A percentile compares a stretch with the other conserved stretches of the same genome.
Conservation (phyloP, 2,329 filamentous ascomycete genomes). For the Didymella keratinophila region DNA sequence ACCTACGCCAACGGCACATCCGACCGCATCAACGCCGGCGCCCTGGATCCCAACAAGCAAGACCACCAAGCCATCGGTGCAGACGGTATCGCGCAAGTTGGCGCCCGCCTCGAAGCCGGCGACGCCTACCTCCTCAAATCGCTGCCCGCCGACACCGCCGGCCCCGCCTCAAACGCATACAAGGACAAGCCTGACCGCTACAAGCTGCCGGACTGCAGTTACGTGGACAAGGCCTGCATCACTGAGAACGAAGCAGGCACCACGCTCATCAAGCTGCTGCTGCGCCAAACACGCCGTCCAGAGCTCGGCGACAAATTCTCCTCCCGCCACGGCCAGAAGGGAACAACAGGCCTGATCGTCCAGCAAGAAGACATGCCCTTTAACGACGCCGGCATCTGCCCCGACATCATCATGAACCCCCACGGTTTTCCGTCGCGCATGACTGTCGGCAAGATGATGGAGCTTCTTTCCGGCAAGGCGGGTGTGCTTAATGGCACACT, state of each 20-base stretch:
- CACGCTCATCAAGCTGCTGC: slow-evolving; percentile 90
- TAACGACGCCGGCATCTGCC: slow-evolving; percentile 86
- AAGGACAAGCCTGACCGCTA: slow-evolving; percentile 76
- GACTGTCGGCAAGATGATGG: slow-evolving; percentile 98
- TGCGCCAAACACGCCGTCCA: slow-evolving; percentile 91
- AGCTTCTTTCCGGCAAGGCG: slow-evolving; percentile 93
- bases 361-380: slow-evolving; percentile 98
- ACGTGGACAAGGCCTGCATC: slow-evolving; percentile 96
- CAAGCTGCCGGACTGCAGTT: slow-evolving; percentile 81
- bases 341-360: slow-evolving; percentile 95
- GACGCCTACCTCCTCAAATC: slow-evolving; percentile 93
- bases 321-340: slow-evolving; percentile 97
- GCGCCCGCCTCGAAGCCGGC: slow-evolving; percentile 76
- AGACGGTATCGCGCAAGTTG: slow-evolving; percentile 91
- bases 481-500: slow-evolving; percentile 84
- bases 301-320: slow-evolving; percentile 99
- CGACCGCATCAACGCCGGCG: slow-evolving; percentile 60
- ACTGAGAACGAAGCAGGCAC: slow-evolving; percentile 86
- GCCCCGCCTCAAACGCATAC: slow-evolving; percentile 70
- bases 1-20: slow-evolving; percentile 83
- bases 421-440: slow-evolving; percentile 99
- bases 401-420: slow-evolving; percentile 99
- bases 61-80: slow-evolving; percentile 75
- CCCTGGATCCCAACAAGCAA: slow-evolving; percentile 58
- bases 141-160: slow-evolving; percentile 79